A percentile compares a stretch with the other conserved stretches of the same genome.
These are phyloP conservation scores for Naganishia randhawae DNA, from an alignment of 768 basidiomycete species.

Conservation along the genomic window DNA sequence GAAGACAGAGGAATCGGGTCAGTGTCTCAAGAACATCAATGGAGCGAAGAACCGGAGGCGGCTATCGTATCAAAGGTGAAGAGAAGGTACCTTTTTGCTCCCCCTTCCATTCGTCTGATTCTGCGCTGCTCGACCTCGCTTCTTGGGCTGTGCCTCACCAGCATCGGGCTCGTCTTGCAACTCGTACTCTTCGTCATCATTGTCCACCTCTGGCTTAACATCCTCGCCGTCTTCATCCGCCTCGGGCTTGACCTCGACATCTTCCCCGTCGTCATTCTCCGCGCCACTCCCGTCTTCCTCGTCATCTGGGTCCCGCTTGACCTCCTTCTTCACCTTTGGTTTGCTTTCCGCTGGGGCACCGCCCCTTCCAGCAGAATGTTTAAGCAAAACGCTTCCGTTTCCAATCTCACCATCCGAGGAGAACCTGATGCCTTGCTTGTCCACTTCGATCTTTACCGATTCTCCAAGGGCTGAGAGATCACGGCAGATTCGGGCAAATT, in stretches of 20 bases:
- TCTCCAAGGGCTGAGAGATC: slow-evolving; percentile 88
- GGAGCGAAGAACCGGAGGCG: too few relatives aligned
- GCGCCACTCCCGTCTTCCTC: slow-evolving; percentile 36
- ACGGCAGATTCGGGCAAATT: slow-evolving; percentile 88
- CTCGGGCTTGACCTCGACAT: too few relatives aligned
- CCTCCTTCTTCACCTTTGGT: slow-evolving; percentile 52
- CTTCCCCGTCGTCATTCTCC: slow-evolving; percentile 59
- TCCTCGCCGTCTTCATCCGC: slow-evolving; percentile 49
- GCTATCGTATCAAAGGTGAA: slow-evolving; percentile 2
- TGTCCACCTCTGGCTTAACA: slow-evolving; percentile 44
- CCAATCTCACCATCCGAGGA: slow-evolving; percentile 90
- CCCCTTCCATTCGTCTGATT: slow-evolving; percentile 25
- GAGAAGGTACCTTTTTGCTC: slow-evolving; percentile 37
- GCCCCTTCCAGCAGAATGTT: slow-evolving; percentile 56
- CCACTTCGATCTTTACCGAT: slow-evolving; percentile 88
- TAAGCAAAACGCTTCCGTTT: slow-evolving; percentile 78
- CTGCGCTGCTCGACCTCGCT: slow-evolving; percentile 27
- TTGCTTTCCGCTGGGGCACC: slow-evolving; percentile 31
- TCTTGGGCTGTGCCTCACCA: slow-evolving; percentile 24
- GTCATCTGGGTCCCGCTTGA: slow-evolving; percentile 37
- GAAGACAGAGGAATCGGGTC: background rate
- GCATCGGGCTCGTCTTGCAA: slow-evolving; percentile 32
- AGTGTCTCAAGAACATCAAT: background rate
- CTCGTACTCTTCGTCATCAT: slow-evolving; percentile 52
- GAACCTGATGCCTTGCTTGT: slow-evolving; percentile 92